Evolutionary conservation across 2,329 filamentous ascomycete genomes (phyloP), one percentile per base, ranked within the genome.

Genomic region (Iodosphaeria phyllophila): DNA sequence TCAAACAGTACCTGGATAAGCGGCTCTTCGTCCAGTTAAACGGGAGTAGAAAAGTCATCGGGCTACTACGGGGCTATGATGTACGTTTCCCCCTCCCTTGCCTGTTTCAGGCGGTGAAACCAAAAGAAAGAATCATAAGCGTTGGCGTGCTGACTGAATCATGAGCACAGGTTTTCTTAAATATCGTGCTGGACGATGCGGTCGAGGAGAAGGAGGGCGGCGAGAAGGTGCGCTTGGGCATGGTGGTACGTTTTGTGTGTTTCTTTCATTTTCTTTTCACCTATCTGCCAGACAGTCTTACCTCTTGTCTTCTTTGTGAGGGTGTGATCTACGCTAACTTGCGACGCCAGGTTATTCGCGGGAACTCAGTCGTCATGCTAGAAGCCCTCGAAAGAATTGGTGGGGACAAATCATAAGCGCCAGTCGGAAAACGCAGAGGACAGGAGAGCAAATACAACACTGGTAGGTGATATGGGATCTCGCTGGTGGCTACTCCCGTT

Each of bases 311-410:
- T n/a, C n/a, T n/a, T n/a, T n/a, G n/a, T n/a, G n/a, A n/a, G n/a
- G n/a, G 18, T 13, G 6, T 14, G 14, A 4, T 16, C n/a, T 12
- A 23, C 4, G 8, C 28, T 26, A 25, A 16, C 13, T n/a, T 5
- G 15, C 15, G 15, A n/a, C n/a, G n/a, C n/a, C 32, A 83, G 76
- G 78, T 93, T 35, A 93, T 98, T 43, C 79, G 91, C 39, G 89
- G 89, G 35, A 98, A 98, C 56, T 92, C 86, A 2, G 84, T 98
- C 14, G 84, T 98, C 28, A 93, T 98, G 86, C 68, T 98, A 28
- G 91, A 98, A 55, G 80, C 72, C 7, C 51, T 79, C 29, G 67
- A 73, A 46, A 59, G 72, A 41, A 74, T 78, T 37, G 68, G 66
- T 33, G 65, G 67, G 33, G 66, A 67, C 41, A 64, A 73, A 7